Evolutionary conservation across 2,329 filamentous ascomycete species (phyloP).

Genomic region (Rachicladosporium sp.): DNA sequence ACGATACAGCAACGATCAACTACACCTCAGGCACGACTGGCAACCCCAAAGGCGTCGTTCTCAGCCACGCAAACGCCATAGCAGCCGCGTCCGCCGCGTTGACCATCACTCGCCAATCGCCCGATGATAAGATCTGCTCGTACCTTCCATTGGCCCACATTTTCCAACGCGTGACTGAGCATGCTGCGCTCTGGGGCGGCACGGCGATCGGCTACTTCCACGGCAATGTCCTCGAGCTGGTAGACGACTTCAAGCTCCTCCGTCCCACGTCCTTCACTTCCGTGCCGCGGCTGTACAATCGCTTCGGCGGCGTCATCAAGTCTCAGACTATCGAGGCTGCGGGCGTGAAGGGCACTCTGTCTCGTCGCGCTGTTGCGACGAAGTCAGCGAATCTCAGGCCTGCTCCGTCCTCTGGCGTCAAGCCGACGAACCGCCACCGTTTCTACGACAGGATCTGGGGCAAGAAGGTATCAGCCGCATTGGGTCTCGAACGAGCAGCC

Average conservation of each 20-base stretch:
- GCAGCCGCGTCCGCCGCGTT: constrained; percentile 55
- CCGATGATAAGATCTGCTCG: constrained; percentile 59
- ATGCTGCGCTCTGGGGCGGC: constrained; percentile 59
- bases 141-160: constrained; percentile 94
- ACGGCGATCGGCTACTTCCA: constrained; percentile 82
- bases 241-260: constrained; percentile 83
- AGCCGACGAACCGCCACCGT: constrained; percentile 67
- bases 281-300: constrained; percentile 83
- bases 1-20: constrained; percentile 79
- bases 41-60: constrained; percentile 67
- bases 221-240: constrained; percentile 71
- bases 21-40: constrained; percentile 82
- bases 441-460: constrained; percentile 83
- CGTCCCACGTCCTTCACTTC: constrained; percentile 74
- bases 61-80: constrained; percentile 72
- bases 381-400: constrained; percentile 68
- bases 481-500: constrained; percentile 63
- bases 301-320: constrained; percentile 74
- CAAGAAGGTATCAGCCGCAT: constrained; percentile 68
- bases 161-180: constrained; percentile 75
- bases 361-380: constrained; percentile 62
- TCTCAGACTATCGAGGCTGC: constrained; percentile 64
- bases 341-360: constrained; percentile 70
- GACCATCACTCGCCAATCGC: constrained; percentile 37
- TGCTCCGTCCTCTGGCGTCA: constrained; percentile 32